Evolutionary conservation across 441 rosid genomes (phyloP).

Genomic region (Adansonia madagascariensis): DNA sequence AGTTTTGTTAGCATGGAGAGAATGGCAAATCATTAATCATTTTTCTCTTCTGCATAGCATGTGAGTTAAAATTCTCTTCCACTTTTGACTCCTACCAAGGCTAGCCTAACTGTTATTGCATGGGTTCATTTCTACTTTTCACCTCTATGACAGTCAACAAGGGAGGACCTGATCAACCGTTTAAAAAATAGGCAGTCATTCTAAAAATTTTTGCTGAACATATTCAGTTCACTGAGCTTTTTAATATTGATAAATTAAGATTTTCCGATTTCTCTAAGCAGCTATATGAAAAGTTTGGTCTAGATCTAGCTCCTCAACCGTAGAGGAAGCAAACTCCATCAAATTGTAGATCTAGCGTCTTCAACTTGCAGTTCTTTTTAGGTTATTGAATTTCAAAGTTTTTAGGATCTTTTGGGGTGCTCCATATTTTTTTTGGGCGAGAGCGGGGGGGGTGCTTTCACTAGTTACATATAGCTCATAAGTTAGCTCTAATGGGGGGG

Average conservation of each 20-base stretch:
- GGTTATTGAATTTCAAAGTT: background rate
- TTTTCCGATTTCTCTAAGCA: background rate
- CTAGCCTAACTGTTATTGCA: background rate
- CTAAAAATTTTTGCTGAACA: background rate
- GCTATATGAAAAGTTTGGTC: conserved; percentile 1
- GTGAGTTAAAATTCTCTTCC: background rate
- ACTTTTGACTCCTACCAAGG: background rate
- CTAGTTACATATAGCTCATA: background rate
- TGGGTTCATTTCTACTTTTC: background rate
- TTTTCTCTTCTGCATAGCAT: background rate
- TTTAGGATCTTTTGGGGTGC: background rate
- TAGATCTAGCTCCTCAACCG: background rate
- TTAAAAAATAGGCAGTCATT: conserved; percentile 13
- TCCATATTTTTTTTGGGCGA: background rate
- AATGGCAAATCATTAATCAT: background rate
- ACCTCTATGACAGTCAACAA: background rate
- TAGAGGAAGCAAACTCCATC: background rate
- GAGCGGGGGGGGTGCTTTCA: background rate
- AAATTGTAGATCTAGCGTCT: background rate
- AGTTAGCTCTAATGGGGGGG: background rate
- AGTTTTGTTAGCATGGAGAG: conserved; percentile 11
- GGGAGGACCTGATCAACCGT: background rate
- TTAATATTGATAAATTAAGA: background rate
- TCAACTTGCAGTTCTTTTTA: conserved; percentile 14
- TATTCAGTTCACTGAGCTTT: background rate